Evolutionary conservation across 331 rosid genomes (phyloP).

Genomic region (Rhamnella rubrinervis): DNA sequence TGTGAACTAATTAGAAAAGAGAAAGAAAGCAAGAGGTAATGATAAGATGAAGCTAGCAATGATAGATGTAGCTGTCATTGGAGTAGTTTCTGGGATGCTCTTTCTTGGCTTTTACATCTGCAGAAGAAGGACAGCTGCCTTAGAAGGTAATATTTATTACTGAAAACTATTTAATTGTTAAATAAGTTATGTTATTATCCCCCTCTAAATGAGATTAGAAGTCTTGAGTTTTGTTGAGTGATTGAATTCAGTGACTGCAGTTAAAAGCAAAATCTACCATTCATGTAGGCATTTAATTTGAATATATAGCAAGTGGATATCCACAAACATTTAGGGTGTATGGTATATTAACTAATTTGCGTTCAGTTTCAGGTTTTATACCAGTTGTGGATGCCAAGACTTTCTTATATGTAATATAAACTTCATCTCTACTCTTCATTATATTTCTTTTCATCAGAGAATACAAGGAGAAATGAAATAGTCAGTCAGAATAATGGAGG

Average conservation of each 20-base stretch:
- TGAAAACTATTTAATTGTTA: neutral
- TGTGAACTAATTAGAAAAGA: neutral
- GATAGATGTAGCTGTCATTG: conserved; percentile 22
- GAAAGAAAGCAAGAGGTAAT: too few relatives aligned
- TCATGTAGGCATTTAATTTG: too few relatives aligned
- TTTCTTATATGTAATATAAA: too few relatives aligned
- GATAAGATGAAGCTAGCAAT: conserved; percentile 11
- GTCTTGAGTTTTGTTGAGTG: too few relatives aligned
- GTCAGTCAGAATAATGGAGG: neutral
- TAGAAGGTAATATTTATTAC: conserved; percentile 16
- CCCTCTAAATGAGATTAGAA: too few relatives aligned
- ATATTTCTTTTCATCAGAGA: neutral
- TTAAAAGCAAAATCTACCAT: too few relatives aligned
- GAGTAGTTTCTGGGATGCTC: conserved; percentile 18
- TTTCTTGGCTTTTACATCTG: conserved; percentile 14
- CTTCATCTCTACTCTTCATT: neutral
- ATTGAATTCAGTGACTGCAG: too few relatives aligned
- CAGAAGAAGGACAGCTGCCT: conserved; percentile 10
- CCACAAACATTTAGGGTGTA: too few relatives aligned
- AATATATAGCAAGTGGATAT: too few relatives aligned
- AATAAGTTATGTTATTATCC: too few relatives aligned
- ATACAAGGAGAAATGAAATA: neutral
- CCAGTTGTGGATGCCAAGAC: neutral
- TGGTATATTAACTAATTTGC: too few relatives aligned
- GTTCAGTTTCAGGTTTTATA: neutral